Evolutionary conservation across 345 rosid species (phyloP), one percentile per base, ranked within the genome.

Genomic region (Lepidium africanum): DNA sequence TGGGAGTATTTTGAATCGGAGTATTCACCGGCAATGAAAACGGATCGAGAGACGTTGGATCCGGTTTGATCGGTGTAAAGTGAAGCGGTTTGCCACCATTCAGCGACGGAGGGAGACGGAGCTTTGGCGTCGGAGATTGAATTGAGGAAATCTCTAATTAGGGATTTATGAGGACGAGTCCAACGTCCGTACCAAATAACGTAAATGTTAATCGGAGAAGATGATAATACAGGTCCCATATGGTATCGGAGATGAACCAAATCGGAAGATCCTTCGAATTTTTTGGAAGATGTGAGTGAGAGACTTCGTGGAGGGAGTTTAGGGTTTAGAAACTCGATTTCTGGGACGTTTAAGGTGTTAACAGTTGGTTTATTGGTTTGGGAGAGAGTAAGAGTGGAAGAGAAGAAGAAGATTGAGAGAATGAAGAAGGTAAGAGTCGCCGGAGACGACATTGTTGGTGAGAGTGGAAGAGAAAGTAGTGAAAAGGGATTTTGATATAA

Each of bases 51-150:
- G 46, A 94, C 91, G 63, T 94, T 94, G 11, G 97, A 85, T 23
- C 92, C 97, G 67, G 97, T 94, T 72, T 94, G 99, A 63, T 94
- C 99, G 0, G 99, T 83, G 88, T 87, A 94, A n/a, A 91, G 85
- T 0, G 96, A 80, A 8, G 85, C 87, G 3, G 92, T 94, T 6
- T 75, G 81, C 99, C 97, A 94, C 99, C 99, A 94, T 1, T 86
- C 84, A 14, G 99, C 51, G 65, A 92, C 96, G 49, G 95, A 79
- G 14, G 92, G 84, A 53, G 75, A 79, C 46, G 61, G 85, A 2
- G 79, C 62, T 3, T 62, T 51, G 0, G 81, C 7, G 40, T 87
- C 27, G 71, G 97, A 88, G 75, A 94, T 82, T 35, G 99, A 94
- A 59, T 70, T 72, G 63, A 94, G 69, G 79, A 94, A 94, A 67